Evolutionary conservation across 2,329 filamentous ascomycete genomes (phyloP), one percentile per base, ranked within the genome.

Genomic region (Ilyonectria sp.): DNA sequence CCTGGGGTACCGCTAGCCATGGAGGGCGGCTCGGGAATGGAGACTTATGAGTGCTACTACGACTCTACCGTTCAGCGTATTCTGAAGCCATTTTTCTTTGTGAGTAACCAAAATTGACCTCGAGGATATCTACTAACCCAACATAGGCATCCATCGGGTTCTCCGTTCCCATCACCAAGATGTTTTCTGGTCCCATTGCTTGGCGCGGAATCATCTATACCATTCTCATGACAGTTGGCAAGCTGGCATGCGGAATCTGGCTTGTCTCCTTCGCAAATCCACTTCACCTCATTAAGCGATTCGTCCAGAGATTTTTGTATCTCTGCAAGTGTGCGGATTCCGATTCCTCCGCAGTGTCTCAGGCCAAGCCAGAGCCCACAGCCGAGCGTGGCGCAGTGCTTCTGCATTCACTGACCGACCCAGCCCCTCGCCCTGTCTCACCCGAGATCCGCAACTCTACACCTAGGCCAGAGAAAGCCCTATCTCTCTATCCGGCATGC

Each of bases 151-250:
- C 87, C 0, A 92, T 95, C 40, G 93, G 93, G 0, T 95, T 95
- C 75, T 91, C 93, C 0, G 92, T 96, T 1, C 93, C 93, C 0
- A 91, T 95, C 33, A 88, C 86, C 0, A 81, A 88, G 6, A 90
- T 96, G 85, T 95, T 94, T 72, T 77, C 78, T 0, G 87, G 87
- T 0, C 74, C 81, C 0, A 84, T 93, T 0, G 80, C 94, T 2
- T 96, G 92, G 93, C 88, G 89, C 13, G 93, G 93, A 0, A 69
- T 94, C 0, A 85, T 94, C 1, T 96, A 95, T 73, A 85, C 91
- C 0, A 69, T 91, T 0, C 80, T 96, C 4, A 96, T 96, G 93
- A 76, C 85, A 1, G 57, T 93, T 2, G 86, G 82, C 4, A 93
- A 93, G 74, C 68, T 91, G 1, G 63, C 84, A 1, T 91, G 89